A percentile compares a stretch with the other conserved stretches of the same genome.
phyloP scores from a whole-genome alignment of 371 early-diverging fungal species.

The Paraphysoderma sedebokerense region DNA sequence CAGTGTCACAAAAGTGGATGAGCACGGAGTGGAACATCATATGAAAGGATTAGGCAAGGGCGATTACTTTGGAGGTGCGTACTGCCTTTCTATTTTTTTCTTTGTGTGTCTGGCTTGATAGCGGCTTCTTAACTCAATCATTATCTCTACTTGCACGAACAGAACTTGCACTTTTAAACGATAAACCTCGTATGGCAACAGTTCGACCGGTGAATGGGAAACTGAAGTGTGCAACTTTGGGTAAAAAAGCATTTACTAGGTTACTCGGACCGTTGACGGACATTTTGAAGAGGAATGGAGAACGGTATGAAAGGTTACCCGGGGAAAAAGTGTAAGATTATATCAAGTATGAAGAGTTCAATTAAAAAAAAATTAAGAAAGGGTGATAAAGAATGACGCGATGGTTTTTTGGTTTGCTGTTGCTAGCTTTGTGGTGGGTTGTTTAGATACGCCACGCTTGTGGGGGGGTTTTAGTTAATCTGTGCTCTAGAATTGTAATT shows the following conservation, averaged over 20 bases:
- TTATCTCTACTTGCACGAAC: neutral
- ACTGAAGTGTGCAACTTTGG: constrained; percentile 79
- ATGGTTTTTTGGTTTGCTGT: too few relatives aligned
- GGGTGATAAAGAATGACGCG: too few relatives aligned
- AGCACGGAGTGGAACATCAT: constrained; percentile 56
- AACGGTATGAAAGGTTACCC: constrained; percentile 35
- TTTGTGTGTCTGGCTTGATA: too few relatives aligned
- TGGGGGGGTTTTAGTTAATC: too few relatives aligned
- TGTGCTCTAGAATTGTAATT: too few relatives aligned
- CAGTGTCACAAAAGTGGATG: constrained; percentile 49
- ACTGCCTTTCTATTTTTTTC: neutral
- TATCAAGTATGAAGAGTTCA: too few relatives aligned
- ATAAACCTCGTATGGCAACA: constrained; percentile 82
- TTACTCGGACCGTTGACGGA: constrained; percentile 85
- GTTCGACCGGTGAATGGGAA: constrained; percentile 72
- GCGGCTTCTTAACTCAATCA: too few relatives aligned
- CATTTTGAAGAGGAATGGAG: constrained; percentile 76
- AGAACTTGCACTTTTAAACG: constrained; percentile 80
- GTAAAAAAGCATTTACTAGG: constrained; percentile 80
- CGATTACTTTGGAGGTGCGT: constrained; percentile 85
- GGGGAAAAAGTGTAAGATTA: too few relatives aligned
- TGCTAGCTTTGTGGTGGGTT: too few relatives aligned
- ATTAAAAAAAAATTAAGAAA: too few relatives aligned
- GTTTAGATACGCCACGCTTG: too few relatives aligned
- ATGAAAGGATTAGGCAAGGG: constrained; percentile 64